phyloP scores from a whole-genome alignment of 192 early-diverging fungal genomes.

The Cetraspora pellucida region DNA sequence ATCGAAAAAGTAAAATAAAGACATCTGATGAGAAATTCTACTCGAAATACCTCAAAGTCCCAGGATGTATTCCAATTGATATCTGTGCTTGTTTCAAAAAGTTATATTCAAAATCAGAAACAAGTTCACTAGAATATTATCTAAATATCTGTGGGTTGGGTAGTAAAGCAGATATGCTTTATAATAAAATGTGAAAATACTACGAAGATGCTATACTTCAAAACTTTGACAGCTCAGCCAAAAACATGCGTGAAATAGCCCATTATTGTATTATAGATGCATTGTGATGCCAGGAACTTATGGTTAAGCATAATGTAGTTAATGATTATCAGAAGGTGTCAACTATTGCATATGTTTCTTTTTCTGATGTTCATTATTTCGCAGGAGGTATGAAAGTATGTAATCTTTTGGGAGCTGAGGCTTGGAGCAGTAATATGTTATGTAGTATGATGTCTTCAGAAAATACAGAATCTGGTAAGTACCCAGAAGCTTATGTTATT shows the following conservation, averaged over 20 bases:
- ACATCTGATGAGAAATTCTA: not conserved
- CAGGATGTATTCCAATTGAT: not conserved
- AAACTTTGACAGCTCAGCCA: conserved; percentile 11
- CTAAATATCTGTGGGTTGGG: not conserved
- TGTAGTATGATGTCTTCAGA: not conserved
- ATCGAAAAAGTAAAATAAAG: not conserved
- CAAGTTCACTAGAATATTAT: conserved; percentile 9
- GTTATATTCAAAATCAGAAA: conserved; percentile 4
- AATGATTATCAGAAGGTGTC: not conserved
- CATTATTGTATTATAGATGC: conserved; percentile 18
- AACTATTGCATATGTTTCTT: not conserved
- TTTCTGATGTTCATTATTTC: conserved; percentile 13
- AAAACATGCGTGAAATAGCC: conserved; percentile 12
- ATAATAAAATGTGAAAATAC: not conserved
- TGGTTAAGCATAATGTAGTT: conserved; percentile 13
- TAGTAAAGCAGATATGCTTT: not conserved
- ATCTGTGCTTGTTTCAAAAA: not conserved
- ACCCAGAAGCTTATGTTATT: conserved; percentile 6
- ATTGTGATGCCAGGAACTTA: not conserved
- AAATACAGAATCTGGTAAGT: not conserved
- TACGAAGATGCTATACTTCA: not conserved
- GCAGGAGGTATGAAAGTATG: not conserved
- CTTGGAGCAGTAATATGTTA: not conserved
- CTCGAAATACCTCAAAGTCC: conserved; percentile 11
- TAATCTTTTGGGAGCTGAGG: conserved; percentile 14